Evolutionary conservation across 352 stramenopile genomes (phyloP).

Genomic region (Phytophthora pinifolia): DNA sequence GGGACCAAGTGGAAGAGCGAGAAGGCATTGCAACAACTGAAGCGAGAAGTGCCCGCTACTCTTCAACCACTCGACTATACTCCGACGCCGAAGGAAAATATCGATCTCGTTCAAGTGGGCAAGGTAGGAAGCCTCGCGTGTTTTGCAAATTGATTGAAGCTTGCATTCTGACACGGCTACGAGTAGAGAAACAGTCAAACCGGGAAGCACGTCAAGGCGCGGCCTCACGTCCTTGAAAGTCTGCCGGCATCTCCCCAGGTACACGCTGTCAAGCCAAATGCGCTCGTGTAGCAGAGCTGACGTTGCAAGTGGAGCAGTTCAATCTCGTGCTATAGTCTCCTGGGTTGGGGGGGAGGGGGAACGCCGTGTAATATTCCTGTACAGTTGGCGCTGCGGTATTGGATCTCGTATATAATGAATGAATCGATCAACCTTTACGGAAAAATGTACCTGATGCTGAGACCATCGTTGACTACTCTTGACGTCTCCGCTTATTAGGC

Average conservation of each 20-base stretch:
- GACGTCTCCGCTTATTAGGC: slow-evolving; percentile 33
- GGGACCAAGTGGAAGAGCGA: slow-evolving; percentile 45
- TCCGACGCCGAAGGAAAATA: slow-evolving; percentile 55
- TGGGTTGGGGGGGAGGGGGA: no score
- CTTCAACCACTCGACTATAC: slow-evolving; percentile 72
- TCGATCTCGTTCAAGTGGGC: slow-evolving; percentile 51
- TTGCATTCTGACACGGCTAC: background rate
- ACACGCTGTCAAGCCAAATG: slow-evolving; percentile 9
- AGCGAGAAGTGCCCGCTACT: slow-evolving; percentile 42
- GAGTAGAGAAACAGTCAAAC: slow-evolving; percentile 37
- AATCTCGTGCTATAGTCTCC: slow-evolving; percentile 15
- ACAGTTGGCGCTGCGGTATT: background rate
- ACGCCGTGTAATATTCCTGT: background rate
- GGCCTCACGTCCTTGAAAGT: slow-evolving; percentile 62
- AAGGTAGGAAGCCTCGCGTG: slow-evolving; percentile 35
- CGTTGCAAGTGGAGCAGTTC: slow-evolving; percentile 4
- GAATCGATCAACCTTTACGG: background rate
- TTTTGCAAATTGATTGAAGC: background rate
- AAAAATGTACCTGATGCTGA: background rate
- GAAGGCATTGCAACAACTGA: slow-evolving; percentile 31
- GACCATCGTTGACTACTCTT: slow-evolving; percentile 9
- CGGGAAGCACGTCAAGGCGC: slow-evolving; percentile 53
- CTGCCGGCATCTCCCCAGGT: slow-evolving; percentile 44
- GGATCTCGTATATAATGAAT: no score
- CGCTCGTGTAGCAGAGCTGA: slow-evolving; percentile 8